Base-by-base conservation (phyloP, 1,284 basidiomycete species). In the Fomitopsis schrenkii region DNA sequence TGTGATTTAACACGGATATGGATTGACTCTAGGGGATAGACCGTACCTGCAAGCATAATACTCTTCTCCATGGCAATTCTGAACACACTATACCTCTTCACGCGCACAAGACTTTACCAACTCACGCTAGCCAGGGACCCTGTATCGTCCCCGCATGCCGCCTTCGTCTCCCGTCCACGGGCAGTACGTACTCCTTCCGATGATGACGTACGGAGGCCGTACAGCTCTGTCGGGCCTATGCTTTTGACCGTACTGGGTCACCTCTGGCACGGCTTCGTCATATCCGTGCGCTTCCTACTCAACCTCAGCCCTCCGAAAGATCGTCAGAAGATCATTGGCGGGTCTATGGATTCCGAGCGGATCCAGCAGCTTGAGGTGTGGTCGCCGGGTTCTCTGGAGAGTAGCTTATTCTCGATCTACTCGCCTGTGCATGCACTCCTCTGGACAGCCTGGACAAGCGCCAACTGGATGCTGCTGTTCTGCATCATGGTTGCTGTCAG, bases 311-410 rank as follows among this genome's bases (percentile, higher is more conserved):
- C 81, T 17, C 81, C 83, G 2, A 76, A 78, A 40, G 74, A 76
- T 42, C 71, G 71, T n/a, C 73, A 76, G 48, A 74, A 77, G 40
- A 76, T 74, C 50, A 75, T 54, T 14, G 15, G 22, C 10, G 33
- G 42, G 10, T 28, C 33, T 2, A 83, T 77, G 67, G 72, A 66
- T 61, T 62, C 59, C 55, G 70, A 73, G 57, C 72, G 74, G 50
- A 76, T 93, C 19, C 90, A 92, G 69, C 86, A 91, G 70, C 75
- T 94, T 58, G 85, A 90, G 62, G 80, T 91, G 44, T 94, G 92
- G 92, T 77, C 80, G 8, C 91, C 92, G 2, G 86, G 84, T n/a
- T 83, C 86, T 64, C 74, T 91, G 52, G 88, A 92, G 70, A 77
- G 85, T 65, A 79, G 78, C 63, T 74, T 94, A 36, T 88, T 94